Percentiles rank a stretch among this genome's conserved stretches.
phyloP scores from a whole-genome alignment of 75 land plant species.

The Ceratopteris richardii region DNA sequence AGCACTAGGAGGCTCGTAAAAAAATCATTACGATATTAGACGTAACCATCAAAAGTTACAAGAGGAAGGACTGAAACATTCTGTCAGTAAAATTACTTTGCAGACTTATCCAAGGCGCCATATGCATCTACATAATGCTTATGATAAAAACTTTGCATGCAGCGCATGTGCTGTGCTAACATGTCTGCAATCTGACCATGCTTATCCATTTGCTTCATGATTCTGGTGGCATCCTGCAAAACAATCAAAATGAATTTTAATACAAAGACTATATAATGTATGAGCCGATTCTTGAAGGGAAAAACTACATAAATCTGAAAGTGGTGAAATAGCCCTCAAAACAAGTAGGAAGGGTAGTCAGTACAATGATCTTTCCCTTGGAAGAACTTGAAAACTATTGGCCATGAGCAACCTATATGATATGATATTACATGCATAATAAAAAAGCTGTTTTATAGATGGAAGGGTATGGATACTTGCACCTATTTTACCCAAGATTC shows the following conservation, averaged over 20 bases:
- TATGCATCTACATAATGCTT: slow-evolving; percentile 67
- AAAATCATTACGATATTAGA: too few species aligned
- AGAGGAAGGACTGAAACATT: background rate
- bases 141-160: slow-evolving; percentile 47
- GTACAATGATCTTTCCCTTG: background rate
- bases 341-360: background rate
- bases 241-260: background rate
- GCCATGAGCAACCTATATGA: too few species aligned
- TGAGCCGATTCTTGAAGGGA: too few species aligned
- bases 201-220: slow-evolving; percentile 42
- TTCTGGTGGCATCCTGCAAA: slow-evolving; percentile 52
- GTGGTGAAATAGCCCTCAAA: too few species aligned
- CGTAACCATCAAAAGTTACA: background rate
- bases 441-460: too few species aligned
- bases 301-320: too few species aligned
- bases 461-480: too few species aligned
- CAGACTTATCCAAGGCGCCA: slow-evolving; percentile 63
- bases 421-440: too few species aligned
- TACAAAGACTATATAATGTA: too few species aligned
- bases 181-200: slow-evolving; percentile 63
- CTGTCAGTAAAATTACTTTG: slow-evolving; percentile 45
- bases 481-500: too few species aligned
- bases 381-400: too few species aligned
- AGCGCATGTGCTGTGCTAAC: slow-evolving; percentile 46
- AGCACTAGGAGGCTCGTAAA: slow-evolving; percentile 39